These are phyloP conservation scores for Recurvomyces mirabilis DNA, from an alignment of 495 filamentous ascomycete species.

Conservation along the genomic window DNA sequence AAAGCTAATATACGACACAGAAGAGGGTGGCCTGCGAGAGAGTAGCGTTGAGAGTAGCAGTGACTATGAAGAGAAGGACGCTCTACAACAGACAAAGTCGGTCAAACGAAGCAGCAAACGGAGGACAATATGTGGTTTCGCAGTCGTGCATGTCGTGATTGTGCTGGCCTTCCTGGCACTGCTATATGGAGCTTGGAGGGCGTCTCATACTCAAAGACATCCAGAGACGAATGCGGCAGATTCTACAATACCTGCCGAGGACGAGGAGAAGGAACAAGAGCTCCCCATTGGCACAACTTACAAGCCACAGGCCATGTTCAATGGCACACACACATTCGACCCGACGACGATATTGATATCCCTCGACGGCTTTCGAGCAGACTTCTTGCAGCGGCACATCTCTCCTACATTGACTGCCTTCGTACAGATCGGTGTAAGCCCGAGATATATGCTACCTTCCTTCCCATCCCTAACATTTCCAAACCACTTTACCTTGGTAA, in stretches of 20 bases:
- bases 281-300: constrained; percentile 1
- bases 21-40: constrained; percentile 58
- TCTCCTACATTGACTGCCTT: constrained; percentile 75
- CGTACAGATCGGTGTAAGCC: constrained; percentile 72
- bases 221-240: not conserved
- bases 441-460: constrained; percentile 78
- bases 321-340: constrained; percentile 75
- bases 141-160: constrained; percentile 14
- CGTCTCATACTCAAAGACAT: not conserved
- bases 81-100: constrained; percentile 11
- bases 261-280: too few relatives aligned
- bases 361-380: constrained; percentile 92
- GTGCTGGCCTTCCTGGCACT: constrained; percentile 13
- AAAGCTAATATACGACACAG: constrained; percentile 79
- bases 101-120: not conserved
- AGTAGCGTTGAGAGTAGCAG: constrained; percentile 15
- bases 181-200: constrained; percentile 19
- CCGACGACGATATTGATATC: constrained; percentile 92
- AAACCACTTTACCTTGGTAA: constrained; percentile 92
- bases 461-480: constrained; percentile 97
- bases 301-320: constrained; percentile 36
- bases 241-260: too few relatives aligned
- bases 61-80: constrained; percentile 37
- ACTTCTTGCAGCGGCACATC: constrained; percentile 73
- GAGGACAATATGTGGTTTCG: not conserved